Evolutionary conservation across 768 basidiomycete genomes (phyloP).

Genomic region (Podaxis rugospora): DNA sequence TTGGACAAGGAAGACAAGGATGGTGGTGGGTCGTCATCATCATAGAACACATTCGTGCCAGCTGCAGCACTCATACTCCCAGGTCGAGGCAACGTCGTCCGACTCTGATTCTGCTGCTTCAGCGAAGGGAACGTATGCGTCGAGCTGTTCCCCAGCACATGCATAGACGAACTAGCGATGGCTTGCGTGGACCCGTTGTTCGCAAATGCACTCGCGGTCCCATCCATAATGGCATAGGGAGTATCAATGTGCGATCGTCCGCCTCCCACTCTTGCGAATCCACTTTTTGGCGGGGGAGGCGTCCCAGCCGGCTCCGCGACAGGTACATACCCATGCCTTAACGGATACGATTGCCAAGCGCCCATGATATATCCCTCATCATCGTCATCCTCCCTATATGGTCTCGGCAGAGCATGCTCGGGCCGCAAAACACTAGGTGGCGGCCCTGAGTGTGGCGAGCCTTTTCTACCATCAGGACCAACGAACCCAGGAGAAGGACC

Average conservation of each 20-base stretch:
- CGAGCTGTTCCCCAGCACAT: conserved; percentile 31
- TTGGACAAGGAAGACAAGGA: conserved; percentile 39
- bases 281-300: conserved; percentile 33
- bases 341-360: conserved; percentile 77
- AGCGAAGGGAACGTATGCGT: conserved; percentile 66
- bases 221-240: conserved; percentile 66
- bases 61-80: not conserved
- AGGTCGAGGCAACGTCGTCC: conserved; percentile 13
- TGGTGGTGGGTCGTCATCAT: conserved; percentile 42
- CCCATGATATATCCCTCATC: conserved; percentile 91
- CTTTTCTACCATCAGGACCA: conserved; percentile 35
- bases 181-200: conserved; percentile 1
- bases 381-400: conserved; percentile 76
- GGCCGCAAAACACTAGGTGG: conserved; percentile 74
- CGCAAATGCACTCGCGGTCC: conserved; percentile 22
- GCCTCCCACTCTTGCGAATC: conserved; percentile 85
- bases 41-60: conserved; percentile 14
- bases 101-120: conserved; percentile 34
- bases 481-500: conserved; percentile 23
- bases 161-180: conserved; percentile 7
- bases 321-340: conserved; percentile 37
- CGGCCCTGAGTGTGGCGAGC: conserved; percentile 51
- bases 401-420: conserved; percentile 64
- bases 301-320: conserved; percentile 25
- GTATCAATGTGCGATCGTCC: conserved; percentile 82